phyloP scores from a whole-genome alignment of 2,329 filamentous ascomycete species.

The Mycosphaerelloides madeirae region DNA sequence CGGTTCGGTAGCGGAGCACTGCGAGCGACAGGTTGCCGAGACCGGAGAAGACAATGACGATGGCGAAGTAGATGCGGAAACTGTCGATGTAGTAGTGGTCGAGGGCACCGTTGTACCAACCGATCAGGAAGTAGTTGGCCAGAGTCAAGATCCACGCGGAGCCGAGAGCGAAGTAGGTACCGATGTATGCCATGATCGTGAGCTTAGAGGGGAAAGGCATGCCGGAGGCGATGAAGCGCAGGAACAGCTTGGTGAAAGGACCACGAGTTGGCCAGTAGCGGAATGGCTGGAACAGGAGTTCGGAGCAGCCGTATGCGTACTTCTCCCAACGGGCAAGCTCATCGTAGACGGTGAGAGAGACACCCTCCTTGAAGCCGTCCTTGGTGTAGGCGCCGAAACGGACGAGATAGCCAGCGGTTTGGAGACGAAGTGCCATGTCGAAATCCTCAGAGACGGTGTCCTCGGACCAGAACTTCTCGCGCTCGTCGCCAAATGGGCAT shows the following conservation, averaged over 20 bases:
- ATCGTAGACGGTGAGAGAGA: conserved; percentile 79
- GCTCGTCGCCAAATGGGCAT: conserved; percentile 59
- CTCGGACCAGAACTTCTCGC: conserved; percentile 76
- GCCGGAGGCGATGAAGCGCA: conserved; percentile 65
- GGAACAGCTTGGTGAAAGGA: conserved; percentile 75
- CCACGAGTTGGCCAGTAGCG: conserved; percentile 67
- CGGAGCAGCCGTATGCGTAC: conserved; percentile 79
- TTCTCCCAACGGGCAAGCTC: conserved; percentile 83
- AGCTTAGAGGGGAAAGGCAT: conserved; percentile 73
- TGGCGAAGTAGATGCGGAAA: conserved; percentile 76
- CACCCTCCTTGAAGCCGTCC: conserved; percentile 76
- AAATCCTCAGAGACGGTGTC: conserved; percentile 77
- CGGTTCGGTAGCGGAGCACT: conserved; percentile 66
- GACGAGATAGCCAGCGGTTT: conserved; percentile 67
- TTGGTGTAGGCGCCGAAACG: conserved; percentile 68
- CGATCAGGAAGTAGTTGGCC: conserved; percentile 69
- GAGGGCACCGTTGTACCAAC: conserved; percentile 71
- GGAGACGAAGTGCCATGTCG: conserved; percentile 73
- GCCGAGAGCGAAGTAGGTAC: conserved; percentile 74
- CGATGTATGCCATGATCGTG: conserved; percentile 71
- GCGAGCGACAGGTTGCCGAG: conserved; percentile 69
- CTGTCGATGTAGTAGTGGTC: conserved; percentile 77
- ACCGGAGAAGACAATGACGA: conserved; percentile 72
- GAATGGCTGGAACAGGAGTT: conserved; percentile 74
- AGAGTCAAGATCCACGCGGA: conserved; percentile 70